phyloP scores from a whole-genome alignment of 73 alveolate genomes.

The Tetrahymena malaccensis region DNA sequence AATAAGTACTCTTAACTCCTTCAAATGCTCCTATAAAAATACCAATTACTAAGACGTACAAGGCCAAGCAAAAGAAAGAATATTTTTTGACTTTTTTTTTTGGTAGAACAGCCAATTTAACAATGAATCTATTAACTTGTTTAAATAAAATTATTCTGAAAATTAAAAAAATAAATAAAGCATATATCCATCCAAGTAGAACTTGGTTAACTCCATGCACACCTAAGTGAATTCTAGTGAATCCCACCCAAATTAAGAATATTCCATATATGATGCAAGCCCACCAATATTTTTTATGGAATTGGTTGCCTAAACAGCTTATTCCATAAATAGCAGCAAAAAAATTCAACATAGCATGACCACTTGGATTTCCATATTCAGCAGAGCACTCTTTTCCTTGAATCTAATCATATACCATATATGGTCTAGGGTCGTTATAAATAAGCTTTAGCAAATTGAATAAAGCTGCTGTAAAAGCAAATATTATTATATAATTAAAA shows the following conservation, averaged over 20 bases:
- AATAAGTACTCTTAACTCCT: neutral
- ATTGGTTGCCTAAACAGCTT: neutral
- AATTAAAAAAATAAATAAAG: neutral
- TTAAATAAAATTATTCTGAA: neutral
- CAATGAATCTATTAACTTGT: neutral
- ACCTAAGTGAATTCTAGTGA: slow-evolving; percentile 26
- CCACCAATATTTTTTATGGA: neutral
- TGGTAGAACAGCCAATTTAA: neutral
- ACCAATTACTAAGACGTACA: neutral
- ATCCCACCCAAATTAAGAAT: slow-evolving; percentile 9
- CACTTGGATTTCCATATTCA: neutral
- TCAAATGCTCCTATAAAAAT: neutral
- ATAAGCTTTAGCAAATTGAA: neutral
- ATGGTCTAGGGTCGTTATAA: neutral
- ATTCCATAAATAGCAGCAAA: neutral
- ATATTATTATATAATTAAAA: neutral
- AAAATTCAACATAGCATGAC: neutral
- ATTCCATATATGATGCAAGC: neutral
- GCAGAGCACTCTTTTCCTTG: neutral
- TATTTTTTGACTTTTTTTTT: neutral
- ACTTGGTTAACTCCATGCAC: slow-evolving; percentile 36
- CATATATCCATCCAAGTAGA: slow-evolving; percentile 16
- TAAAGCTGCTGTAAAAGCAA: neutral
- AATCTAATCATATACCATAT: neutral
- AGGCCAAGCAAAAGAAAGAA: neutral